Base-by-base conservation (phyloP, 2,329 filamentous ascomycete genomes). In the Colletotrichum sp. region DNA sequence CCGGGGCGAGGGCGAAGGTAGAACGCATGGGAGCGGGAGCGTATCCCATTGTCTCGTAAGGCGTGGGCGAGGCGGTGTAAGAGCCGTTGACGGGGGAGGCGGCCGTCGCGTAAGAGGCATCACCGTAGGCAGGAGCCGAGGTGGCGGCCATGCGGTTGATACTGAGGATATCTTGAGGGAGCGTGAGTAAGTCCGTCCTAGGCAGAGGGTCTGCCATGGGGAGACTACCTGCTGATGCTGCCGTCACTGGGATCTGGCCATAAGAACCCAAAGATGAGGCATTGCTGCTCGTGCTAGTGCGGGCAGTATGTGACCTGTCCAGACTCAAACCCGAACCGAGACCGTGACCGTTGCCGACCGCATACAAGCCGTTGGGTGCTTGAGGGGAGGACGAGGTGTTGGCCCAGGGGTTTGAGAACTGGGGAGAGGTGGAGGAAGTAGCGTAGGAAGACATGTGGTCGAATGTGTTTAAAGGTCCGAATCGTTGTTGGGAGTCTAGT, bases 341-440 rank as follows among this genome's bases (percentile, higher is more conserved):
- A 75, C 82, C 82, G 86, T 82, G 93, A 64, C 71, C 65, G 87
- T 84, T 93, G 87, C 84, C 89, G 81, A 82, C 85, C 83, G 89
- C 82, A 89, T 93, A 90, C 90, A 96, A 86, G 89, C 89, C 86
- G 87, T 92, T 77, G 83, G 87, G 76, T 78, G 84, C 83, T 71
- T 85, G 79, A 36, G 87, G 81, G 26, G 88, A 84, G 13, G 89
- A 85, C 36, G 92, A 88, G 63, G 89, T 90, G 72, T 95, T 91
- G 64, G 89, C 89, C 96, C 96, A 98, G 57, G 96, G 96, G 85
- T 98, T 97, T 82, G 94, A 96, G 88, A 98, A 98, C 79, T 97
- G 94, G 79, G 94, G 92, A 87, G 90, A 83, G 88, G 90, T 84
- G 81, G 89, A 84, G 77, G 82, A 78, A 79, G 84, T 84, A 76